phyloP scores from a whole-genome alignment of 23 red algal species.

The Gracilaria gracilis region DNA sequence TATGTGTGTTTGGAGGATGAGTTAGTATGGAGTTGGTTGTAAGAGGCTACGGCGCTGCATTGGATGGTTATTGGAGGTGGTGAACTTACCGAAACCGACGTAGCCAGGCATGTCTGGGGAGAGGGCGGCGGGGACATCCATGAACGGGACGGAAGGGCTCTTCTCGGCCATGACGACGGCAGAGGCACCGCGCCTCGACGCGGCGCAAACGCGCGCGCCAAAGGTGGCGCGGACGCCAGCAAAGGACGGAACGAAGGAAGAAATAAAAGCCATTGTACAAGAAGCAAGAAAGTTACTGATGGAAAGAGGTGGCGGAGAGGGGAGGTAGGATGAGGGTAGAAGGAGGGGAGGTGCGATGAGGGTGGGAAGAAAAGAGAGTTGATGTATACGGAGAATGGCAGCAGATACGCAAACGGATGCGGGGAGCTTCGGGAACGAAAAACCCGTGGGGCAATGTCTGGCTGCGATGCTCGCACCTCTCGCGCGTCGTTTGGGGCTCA shows the following conservation, averaged over 20 bases:
- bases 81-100: constrained; percentile 81
- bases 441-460: not conserved
- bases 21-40: too few species aligned
- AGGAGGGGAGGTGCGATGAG: not conserved
- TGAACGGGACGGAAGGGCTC: constrained; percentile 84
- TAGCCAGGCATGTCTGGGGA: constrained; percentile 82
- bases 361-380: not conserved
- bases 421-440: not conserved
- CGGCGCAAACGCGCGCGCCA: constrained; percentile 31
- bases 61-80: not conserved
- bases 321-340: not conserved
- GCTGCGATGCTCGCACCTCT: not conserved
- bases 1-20: too few species aligned
- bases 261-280: constrained; percentile 38
- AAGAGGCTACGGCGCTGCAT: too few species aligned
- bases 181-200: not conserved
- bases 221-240: constrained; percentile 22
- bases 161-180: constrained; percentile 56
- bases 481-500: constrained; percentile 4
- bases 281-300: not conserved
- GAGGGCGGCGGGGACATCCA: constrained; percentile 72
- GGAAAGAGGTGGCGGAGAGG: not conserved
- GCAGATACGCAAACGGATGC: not conserved
- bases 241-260: constrained; percentile 20
- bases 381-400: not conserved